These are phyloP conservation scores for Coix lacrymajobi DNA, from an alignment of 176 grass and related monocot species.

Conservation along the genomic window DNA sequence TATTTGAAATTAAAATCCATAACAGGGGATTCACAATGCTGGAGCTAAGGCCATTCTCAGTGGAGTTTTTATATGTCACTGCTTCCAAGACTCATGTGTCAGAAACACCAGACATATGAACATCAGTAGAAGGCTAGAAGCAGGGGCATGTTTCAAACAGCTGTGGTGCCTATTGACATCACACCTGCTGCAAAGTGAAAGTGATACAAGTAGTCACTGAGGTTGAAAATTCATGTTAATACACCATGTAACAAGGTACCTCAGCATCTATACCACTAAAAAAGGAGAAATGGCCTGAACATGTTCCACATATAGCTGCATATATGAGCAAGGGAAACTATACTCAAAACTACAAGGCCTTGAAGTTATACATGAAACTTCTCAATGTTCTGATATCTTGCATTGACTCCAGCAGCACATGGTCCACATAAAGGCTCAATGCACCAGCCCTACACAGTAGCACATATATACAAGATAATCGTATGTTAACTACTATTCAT, in stretches of 20 bases:
- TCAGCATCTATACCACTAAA: neutral
- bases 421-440: conserved; percentile 73
- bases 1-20: too few species aligned
- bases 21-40: too few species aligned
- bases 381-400: conserved; percentile 70
- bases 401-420: conserved; percentile 55
- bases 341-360: conserved; percentile 44
- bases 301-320: neutral
- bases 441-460: conserved; percentile 56
- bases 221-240: neutral
- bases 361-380: conserved; percentile 85
- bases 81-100: too few species aligned
- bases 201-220: neutral
- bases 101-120: too few species aligned
- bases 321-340: neutral
- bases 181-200: too few species aligned
- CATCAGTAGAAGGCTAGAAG: neutral
- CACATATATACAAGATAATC: conserved; percentile 1
- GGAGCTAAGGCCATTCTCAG: too few species aligned
- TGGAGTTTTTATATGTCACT: too few species aligned
- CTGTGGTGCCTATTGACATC: neutral
- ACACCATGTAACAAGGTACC: neutral
- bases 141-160: neutral
- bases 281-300: neutral
- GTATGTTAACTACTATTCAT: neutral